Percentiles rank a stretch among this genome's conserved stretches.
Conservation (phyloP, 2,329 filamentous ascomycete species). For the Colletotrichum cereale region DNA sequence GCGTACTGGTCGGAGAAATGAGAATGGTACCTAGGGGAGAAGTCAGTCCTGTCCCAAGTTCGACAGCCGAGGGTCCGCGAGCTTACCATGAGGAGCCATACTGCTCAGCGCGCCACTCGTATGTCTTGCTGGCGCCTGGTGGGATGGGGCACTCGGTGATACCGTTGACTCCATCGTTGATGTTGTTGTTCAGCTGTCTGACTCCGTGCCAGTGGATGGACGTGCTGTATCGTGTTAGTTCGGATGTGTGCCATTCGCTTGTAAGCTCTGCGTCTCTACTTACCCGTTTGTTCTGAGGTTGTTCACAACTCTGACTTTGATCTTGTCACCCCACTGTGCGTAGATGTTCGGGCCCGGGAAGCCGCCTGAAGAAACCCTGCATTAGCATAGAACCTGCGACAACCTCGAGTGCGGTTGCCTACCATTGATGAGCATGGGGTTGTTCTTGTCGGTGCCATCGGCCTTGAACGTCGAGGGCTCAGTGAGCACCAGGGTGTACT, state of each 20-base stretch:
- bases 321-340: conserved; percentile 64
- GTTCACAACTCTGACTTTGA: conserved; percentile 75
- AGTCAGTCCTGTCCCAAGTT: background rate
- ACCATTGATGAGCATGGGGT: conserved; percentile 45
- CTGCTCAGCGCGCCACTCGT: conserved; percentile 54
- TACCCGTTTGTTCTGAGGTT: conserved; percentile 63
- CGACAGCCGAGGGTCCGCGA: background rate
- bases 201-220: conserved; percentile 65
- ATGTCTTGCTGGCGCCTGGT: conserved; percentile 50
- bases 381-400: background rate
- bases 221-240: conserved; percentile 46
- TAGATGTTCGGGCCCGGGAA: conserved; percentile 64
- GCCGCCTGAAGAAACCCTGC: conserved; percentile 13
- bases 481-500: conserved; percentile 41
- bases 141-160: conserved; percentile 57
- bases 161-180: conserved; percentile 61
- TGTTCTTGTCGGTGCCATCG: conserved; percentile 42
- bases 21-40: conserved; percentile 61
- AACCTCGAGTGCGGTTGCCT: background rate
- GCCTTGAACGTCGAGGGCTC: conserved; percentile 38
- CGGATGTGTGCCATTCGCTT: background rate
- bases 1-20: conserved; percentile 64
- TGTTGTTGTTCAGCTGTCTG: conserved; percentile 57
- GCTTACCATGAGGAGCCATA: conserved; percentile 51
- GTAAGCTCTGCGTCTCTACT: conserved; percentile 2